phyloP scores from a whole-genome alignment of 2,329 filamentous ascomycete genomes.

The Colletotrichum karsti region DNA sequence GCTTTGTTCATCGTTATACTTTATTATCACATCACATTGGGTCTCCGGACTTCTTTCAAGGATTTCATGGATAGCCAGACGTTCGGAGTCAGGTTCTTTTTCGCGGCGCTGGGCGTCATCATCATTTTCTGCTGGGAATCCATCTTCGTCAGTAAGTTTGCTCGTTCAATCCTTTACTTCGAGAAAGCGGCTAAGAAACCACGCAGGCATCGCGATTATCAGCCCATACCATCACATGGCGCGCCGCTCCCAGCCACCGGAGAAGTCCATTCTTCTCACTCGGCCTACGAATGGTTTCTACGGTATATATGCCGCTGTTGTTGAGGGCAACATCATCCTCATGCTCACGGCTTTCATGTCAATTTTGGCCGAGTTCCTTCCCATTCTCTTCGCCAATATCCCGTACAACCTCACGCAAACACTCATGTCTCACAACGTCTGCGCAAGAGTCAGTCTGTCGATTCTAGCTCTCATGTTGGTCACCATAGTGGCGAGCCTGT shows the following conservation, averaged over 20 bases:
- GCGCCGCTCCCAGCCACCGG: slow-evolving; percentile 41
- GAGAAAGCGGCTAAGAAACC: neutral
- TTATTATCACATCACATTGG: slow-evolving; percentile 45
- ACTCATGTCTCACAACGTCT: slow-evolving; percentile 47
- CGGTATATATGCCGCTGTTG: slow-evolving; percentile 48
- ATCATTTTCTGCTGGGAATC: slow-evolving; percentile 50
- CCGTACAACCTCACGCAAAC: slow-evolving; percentile 54
- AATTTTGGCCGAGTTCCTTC: slow-evolving; percentile 59
- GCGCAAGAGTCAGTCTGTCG: slow-evolving; percentile 46
- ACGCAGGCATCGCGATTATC: slow-evolving; percentile 54
- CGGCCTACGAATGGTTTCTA: slow-evolving; percentile 55
- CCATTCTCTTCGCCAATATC: slow-evolving; percentile 57
- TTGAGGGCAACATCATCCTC: slow-evolving; percentile 47
- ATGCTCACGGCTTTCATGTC: slow-evolving; percentile 49
- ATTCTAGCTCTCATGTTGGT: slow-evolving; percentile 53
- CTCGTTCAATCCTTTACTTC: neutral
- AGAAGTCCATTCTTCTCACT: slow-evolving; percentile 49
- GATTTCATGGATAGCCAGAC: slow-evolving; percentile 47
- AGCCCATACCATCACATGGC: slow-evolving; percentile 53
- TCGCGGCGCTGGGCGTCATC: slow-evolving; percentile 49
- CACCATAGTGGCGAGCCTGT: slow-evolving; percentile 48
- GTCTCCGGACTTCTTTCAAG: slow-evolving; percentile 35
- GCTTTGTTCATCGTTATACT: slow-evolving; percentile 45
- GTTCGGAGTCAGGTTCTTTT: slow-evolving; percentile 53
- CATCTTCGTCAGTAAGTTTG: slow-evolving; percentile 45